Evolutionary conservation across 805 yeast genomes (phyloP).

Genomic region (Saccharomyces paradoxus): DNA sequence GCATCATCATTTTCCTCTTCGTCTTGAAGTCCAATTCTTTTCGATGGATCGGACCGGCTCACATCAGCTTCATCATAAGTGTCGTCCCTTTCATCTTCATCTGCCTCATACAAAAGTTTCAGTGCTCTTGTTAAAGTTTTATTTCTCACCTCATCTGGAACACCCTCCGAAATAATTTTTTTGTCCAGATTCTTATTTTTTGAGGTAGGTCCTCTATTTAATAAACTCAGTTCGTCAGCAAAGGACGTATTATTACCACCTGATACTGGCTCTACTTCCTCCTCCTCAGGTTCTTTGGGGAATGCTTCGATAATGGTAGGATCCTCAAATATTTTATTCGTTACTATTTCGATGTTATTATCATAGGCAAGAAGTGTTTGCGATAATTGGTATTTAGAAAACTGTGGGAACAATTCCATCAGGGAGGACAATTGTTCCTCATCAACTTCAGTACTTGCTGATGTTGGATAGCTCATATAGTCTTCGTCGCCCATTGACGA

Average conservation of each 20-base stretch:
- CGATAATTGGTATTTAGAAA: slow-evolving; percentile 41
- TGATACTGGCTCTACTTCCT: neutral
- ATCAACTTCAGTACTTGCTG: slow-evolving; percentile 6
- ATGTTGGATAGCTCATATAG: neutral
- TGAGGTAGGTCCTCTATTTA: neutral
- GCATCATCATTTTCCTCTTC: slow-evolving; percentile 4
- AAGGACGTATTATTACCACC: neutral
- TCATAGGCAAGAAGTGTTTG: slow-evolving; percentile 41
- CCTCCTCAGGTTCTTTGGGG: slow-evolving; percentile 18
- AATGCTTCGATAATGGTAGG: slow-evolving; percentile 38
- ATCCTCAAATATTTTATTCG: slow-evolving; percentile 53
- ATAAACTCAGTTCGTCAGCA: neutral
- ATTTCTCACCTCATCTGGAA: slow-evolving; percentile 45
- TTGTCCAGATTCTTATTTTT: slow-evolving; percentile 14
- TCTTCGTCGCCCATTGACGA: neutral
- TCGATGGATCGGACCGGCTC: slow-evolving; percentile 8
- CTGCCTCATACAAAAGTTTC: slow-evolving; percentile 56
- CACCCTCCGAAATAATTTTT: slow-evolving; percentile 16
- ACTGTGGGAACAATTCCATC: slow-evolving; percentile 60
- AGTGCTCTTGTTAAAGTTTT: slow-evolving; percentile 54
- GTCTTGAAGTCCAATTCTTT: neutral
- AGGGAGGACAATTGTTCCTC: slow-evolving; percentile 35
- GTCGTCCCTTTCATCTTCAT: slow-evolving; percentile 83
- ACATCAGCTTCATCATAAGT: slow-evolving; percentile 50
- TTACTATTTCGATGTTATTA: slow-evolving; percentile 48